Evolutionary conservation across 768 basidiomycete genomes (phyloP), one percentile per base, ranked within the genome.

Genomic region (Hygrophorus pudorinus): DNA sequence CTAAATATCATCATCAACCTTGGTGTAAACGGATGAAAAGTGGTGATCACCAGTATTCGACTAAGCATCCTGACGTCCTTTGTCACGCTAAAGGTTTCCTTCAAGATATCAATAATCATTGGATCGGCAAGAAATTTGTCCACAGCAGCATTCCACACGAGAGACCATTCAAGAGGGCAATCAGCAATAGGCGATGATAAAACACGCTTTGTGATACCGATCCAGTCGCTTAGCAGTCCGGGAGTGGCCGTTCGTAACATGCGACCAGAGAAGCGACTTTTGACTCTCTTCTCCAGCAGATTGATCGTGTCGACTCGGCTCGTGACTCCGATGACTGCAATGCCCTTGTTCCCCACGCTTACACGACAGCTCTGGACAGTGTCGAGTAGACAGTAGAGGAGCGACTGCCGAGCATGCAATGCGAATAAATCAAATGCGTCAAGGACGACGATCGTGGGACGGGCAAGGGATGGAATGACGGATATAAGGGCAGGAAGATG

Each of bases 401-500:
- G 65, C 2, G 89, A 81, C 57, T 99, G 96, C 11, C 96, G 78
- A 9, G 91, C 81, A 60, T 97, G 92, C 12, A 81, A 73, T 2
- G 90, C 82, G 60, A 98, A 99, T 20, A 92, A 72, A 59, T 99
- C 96, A 60, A 98, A 93, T 5, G 82, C 82, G 53, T 99, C 96
- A 1, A 98, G 71, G 33, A 97, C 63, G 30, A 98, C 71, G 38
- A 98, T 58, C 1, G 85, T 81, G 2, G 88, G 79, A n/a, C 81
- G 80, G 9, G 78, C 66, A 3, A 93, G 75, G 0, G 86, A 85
- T 2, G 89, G 81, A 1, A 96, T 69, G 16, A 84, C 61, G 11
- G 84, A 79, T 49, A 91, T 80, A 45, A 91, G 63, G 10, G 79
- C 70, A 12, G 85, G 81, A 17, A 90, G 71, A 50, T 86, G 81